These are phyloP conservation scores for Nicotiana noctiflora DNA, from an alignment of 257 asterid genomes.

Conservation along the genomic window DNA sequence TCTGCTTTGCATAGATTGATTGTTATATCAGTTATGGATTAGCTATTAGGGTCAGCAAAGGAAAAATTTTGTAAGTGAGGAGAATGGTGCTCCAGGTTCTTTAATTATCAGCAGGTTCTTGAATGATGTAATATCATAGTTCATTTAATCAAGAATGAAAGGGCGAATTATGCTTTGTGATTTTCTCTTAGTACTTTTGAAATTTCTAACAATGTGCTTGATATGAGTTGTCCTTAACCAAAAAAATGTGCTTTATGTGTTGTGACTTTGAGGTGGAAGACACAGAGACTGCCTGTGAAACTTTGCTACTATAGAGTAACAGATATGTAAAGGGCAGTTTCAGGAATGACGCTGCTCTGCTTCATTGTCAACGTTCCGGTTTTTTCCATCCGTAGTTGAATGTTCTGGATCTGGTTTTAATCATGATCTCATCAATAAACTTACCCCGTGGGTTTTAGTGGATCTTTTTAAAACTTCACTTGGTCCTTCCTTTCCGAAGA, in stretches of 20 bases:
- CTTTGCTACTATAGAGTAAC: not conserved
- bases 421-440: not conserved
- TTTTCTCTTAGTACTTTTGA: not conserved
- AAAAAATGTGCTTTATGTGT: not conserved
- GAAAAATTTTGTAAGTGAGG: slow-evolving; percentile 5
- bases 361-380: not conserved
- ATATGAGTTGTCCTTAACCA: not conserved
- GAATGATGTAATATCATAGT: not conserved
- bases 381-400: not conserved
- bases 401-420: not conserved
- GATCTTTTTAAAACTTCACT: not conserved
- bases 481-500: not conserved
- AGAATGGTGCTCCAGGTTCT: slow-evolving; percentile 1
- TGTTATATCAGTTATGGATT: not conserved
- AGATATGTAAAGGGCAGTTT: not conserved
- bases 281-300: not conserved
- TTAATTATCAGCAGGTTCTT: not conserved
- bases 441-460: not conserved
- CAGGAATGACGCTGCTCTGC: not conserved
- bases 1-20: slow-evolving; percentile 1
- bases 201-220: not conserved
- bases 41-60: not conserved
- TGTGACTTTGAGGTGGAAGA: not conserved
- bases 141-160: not conserved
- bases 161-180: not conserved